Conservation (phyloP, 768 basidiomycete species). For the Xerocomellus intermedius region DNA sequence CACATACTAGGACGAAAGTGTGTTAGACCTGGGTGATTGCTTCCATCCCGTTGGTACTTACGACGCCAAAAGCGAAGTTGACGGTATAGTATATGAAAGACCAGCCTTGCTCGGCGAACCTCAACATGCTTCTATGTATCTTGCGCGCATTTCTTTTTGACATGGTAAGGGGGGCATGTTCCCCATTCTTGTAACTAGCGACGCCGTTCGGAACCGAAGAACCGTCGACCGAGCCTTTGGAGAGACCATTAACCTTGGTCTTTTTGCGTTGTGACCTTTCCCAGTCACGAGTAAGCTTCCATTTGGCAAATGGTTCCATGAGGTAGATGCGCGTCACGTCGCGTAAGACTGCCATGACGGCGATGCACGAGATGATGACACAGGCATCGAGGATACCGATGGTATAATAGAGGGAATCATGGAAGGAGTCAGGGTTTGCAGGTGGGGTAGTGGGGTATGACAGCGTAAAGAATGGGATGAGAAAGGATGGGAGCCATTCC, state of each 20-base stretch:
- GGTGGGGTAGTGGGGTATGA: constrained; percentile 66
- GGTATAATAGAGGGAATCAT: constrained; percentile 62
- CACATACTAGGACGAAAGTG: constrained; percentile 60
- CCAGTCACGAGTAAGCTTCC: constrained; percentile 65
- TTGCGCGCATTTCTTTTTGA: constrained; percentile 51
- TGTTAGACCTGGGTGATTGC: constrained; percentile 6
- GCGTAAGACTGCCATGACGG: constrained; percentile 82
- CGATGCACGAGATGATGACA: constrained; percentile 77
- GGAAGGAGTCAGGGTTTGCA: constrained; percentile 66
- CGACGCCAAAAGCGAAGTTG: constrained; percentile 78
- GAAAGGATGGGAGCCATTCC: constrained; percentile 49
- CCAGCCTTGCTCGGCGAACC: constrained; percentile 98
- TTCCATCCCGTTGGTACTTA: constrained; percentile 44
- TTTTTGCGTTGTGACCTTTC: constrained; percentile 19
- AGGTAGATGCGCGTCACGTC: constrained; percentile 72
- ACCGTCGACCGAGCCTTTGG: constrained; percentile 27
- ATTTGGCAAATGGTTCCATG: constrained; percentile 78
- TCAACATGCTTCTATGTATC: constrained; percentile 67
- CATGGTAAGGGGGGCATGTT: constrained; percentile 17
- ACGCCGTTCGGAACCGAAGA: constrained; percentile 31
- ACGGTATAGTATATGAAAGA: constrained; percentile 74
- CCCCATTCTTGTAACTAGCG: constrained; percentile 25
- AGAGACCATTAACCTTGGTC: constrained; percentile 23
- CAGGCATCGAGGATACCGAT: constrained; percentile 79
- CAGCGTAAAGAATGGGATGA: constrained; percentile 70